A percentile compares a stretch with the other conserved stretches of the same genome.
phyloP scores from a whole-genome alignment of 139 green algal species.

The Spirogloea muscicola region DNA sequence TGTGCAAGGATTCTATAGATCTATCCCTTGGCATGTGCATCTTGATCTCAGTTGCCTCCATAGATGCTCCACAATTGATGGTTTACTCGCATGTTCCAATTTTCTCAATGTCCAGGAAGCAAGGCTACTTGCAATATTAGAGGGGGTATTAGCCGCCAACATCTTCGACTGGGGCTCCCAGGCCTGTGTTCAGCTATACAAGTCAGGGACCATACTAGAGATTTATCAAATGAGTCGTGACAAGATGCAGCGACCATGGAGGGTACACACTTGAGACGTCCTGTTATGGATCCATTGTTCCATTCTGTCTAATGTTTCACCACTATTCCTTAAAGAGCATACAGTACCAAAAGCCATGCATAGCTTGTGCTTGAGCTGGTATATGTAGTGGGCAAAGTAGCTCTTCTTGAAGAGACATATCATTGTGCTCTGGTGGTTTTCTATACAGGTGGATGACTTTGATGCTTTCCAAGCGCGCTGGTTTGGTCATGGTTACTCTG shows the following conservation, averaged over 20 bases:
- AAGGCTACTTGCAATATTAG: slow-evolving; percentile 76
- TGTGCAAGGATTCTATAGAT: not conserved
- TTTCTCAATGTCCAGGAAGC: slow-evolving; percentile 33
- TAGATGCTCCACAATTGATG: too few species aligned
- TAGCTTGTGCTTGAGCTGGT: too few species aligned
- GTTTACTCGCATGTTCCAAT: too few species aligned
- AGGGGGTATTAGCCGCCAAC: slow-evolving; percentile 87
- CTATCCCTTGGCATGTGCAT: too few species aligned
- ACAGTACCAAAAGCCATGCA: too few species aligned
- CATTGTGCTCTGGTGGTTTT: too few species aligned
- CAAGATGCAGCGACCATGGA: slow-evolving; percentile 80
- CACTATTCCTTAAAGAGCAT: too few species aligned
- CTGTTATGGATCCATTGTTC: too few species aligned
- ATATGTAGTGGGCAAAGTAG: too few species aligned
- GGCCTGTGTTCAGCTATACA: slow-evolving; percentile 85
- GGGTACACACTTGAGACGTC: slow-evolving; percentile 46
- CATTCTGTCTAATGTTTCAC: too few species aligned
- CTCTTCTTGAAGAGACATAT: too few species aligned
- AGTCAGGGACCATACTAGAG: slow-evolving; percentile 88
- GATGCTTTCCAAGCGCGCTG: slow-evolving; percentile 69
- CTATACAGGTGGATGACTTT: slow-evolving; percentile 42
- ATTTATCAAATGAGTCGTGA: slow-evolving; percentile 76
- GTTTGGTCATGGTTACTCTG: not conserved
- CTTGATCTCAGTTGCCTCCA: too few species aligned
- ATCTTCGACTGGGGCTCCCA: slow-evolving; percentile 95